Base-by-base conservation (phyloP, 371 early-diverging fungal genomes). In the Lichtheimia hyalospora region DNA sequence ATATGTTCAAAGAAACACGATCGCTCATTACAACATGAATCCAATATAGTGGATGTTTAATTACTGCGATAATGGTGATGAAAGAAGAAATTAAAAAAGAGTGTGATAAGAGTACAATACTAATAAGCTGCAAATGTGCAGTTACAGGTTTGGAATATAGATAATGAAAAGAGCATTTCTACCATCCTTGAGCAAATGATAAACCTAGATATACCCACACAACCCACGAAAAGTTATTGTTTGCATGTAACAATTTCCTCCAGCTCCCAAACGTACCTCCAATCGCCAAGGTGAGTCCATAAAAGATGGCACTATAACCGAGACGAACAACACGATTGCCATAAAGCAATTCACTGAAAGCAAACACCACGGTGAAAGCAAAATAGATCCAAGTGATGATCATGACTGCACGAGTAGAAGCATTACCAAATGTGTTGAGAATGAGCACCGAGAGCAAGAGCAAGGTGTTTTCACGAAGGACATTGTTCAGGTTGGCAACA, bases 301-400 rank as follows among this genome's bases (percentile, higher is more conserved):
- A 80, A 61, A 80, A 77, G 20, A 71, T 56, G 16, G 66, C 18
- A 5, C 64, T 60, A 46, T 69, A 77, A 8, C 70, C 12, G 6
- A 80, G 63, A 15, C 80, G 77, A 44, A 74, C 55, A 44, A 72
- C 72, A 20, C 73, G 69, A 23, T 76, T 71, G 16, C 69, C 68
- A 60, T 60, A 60, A 39, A 59, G 54, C 14, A 70, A 67, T 52
- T 80, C 80, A 34, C 71, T 56, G 41, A 68, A 39, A 23, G 73
- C 73, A 25, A 54, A 68, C n/a, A 80, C 57, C n/a, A 73, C 57
- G 15, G 80, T 73, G 63, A 80, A 71, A 5, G 70, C 75, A 55
- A 77, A 66, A 62, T 67, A 80, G 27, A 80, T 60, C 80, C 80
- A 80, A 42, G 77, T 58, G 24, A 80, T 46, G 41, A 80, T 73